A percentile compares a stretch with the other conserved stretches of the same genome.
These are phyloP conservation scores for Mucor saturninus DNA, from an alignment of 371 early-diverging fungal genomes.

Conservation along the genomic window DNA sequence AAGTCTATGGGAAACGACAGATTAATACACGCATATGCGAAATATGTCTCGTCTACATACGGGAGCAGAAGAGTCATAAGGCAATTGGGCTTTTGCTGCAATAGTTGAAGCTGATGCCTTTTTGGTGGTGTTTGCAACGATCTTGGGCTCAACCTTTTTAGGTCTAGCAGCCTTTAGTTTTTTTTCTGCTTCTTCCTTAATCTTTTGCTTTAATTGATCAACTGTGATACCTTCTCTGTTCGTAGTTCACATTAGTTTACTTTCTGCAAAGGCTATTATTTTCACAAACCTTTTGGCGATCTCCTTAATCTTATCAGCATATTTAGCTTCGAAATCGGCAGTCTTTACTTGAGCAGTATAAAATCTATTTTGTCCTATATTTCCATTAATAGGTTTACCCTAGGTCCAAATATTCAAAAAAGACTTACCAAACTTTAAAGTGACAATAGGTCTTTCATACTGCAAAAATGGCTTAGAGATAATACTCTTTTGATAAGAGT, in stretches of 20 bases:
- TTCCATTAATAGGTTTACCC: neutral
- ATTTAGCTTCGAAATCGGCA: slow-evolving; percentile 71
- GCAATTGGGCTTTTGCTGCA: slow-evolving; percentile 38
- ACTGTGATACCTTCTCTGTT: slow-evolving; percentile 53
- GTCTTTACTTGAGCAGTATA: slow-evolving; percentile 19
- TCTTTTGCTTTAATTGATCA: slow-evolving; percentile 56
- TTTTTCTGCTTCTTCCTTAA: slow-evolving; percentile 40
- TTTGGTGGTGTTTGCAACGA: slow-evolving; percentile 22
- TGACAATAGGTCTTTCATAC: slow-evolving; percentile 4
- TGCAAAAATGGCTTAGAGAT: neutral
- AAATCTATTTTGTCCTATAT: slow-evolving; percentile 25
- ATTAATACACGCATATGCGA: neutral
- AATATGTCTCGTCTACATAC: slow-evolving; percentile 25
- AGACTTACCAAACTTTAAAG: slow-evolving; percentile 12
- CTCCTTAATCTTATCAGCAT: slow-evolving; percentile 70
- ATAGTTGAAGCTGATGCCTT: slow-evolving; percentile 38
- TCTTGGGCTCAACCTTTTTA: slow-evolving; percentile 18
- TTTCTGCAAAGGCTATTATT: neutral
- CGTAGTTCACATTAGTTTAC: neutral
- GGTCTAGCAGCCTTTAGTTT: slow-evolving; percentile 29
- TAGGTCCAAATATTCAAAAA: neutral
- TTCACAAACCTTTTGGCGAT: slow-evolving; percentile 61
- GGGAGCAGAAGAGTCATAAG: slow-evolving; percentile 55
- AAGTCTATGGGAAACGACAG: slow-evolving; percentile 41
- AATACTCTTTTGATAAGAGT: slow-evolving; percentile 1